These are phyloP conservation scores for Exophiala alcalophila DNA, from an alignment of 2,329 filamentous ascomycete species.

Conservation along the genomic window DNA sequence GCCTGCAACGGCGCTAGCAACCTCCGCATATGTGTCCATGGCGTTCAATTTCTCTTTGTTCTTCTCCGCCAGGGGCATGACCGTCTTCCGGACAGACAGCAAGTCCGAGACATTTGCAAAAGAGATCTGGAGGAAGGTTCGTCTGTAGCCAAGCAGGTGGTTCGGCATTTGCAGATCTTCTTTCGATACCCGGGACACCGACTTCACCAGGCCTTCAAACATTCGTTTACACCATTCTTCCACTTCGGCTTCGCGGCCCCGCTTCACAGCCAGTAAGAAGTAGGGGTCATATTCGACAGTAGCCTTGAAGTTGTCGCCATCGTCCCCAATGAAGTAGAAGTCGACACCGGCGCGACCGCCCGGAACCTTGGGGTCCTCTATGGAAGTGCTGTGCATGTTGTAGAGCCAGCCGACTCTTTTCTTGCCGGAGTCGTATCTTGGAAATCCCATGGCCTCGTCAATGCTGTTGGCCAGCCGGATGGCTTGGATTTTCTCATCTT, in stretches of 20 bases:
- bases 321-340: slow-evolving; percentile 93
- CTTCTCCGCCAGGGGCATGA: slow-evolving; percentile 89
- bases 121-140: slow-evolving; percentile 80
- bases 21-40: slow-evolving; percentile 97
- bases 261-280: slow-evolving; percentile 86
- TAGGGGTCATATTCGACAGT: slow-evolving; percentile 96
- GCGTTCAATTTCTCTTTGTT: slow-evolving; percentile 95
- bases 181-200: slow-evolving; percentile 74
- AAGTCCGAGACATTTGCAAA: slow-evolving; percentile 88
- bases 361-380: slow-evolving; percentile 78
- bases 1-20: slow-evolving; percentile 74
- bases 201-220: slow-evolving; percentile 79
- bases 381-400: slow-evolving; percentile 85
- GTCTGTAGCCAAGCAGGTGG: slow-evolving; percentile 83
- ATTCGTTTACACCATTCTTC: slow-evolving; percentile 87
- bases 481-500: slow-evolving; percentile 89
- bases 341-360: slow-evolving; percentile 87
- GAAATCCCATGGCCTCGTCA: slow-evolving; percentile 93
- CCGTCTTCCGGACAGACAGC: slow-evolving; percentile 75
- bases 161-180: slow-evolving; percentile 95
- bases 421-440: slow-evolving; percentile 82
- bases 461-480: slow-evolving; percentile 79
- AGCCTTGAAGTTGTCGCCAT: slow-evolving; percentile 88
- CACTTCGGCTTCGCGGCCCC: slow-evolving; percentile 83
- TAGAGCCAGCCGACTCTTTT: slow-evolving; percentile 89